Evolutionary conservation across 1,284 basidiomycete genomes (phyloP).

Genomic region (Tylopilus sp.): DNA sequence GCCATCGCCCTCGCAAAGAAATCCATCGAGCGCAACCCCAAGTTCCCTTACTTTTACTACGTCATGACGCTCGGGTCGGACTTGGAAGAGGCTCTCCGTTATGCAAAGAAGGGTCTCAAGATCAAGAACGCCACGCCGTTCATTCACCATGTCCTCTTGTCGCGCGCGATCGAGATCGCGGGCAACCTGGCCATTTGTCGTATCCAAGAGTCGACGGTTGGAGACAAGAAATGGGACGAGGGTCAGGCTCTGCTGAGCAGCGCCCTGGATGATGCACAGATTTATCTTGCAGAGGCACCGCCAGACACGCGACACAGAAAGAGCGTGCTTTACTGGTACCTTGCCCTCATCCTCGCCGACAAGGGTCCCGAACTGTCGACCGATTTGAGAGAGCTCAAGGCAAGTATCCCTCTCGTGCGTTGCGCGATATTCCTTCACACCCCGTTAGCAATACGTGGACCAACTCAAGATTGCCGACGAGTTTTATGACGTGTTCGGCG

Average conservation of each 20-base stretch:
- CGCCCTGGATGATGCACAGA: constrained; percentile 58
- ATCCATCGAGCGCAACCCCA: constrained; percentile 50
- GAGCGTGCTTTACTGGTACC: constrained; percentile 56
- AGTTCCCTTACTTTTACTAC: constrained; percentile 58
- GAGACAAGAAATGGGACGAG: constrained; percentile 51
- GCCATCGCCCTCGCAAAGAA: constrained; percentile 45
- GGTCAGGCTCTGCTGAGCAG: constrained; percentile 56
- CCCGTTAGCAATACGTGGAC: constrained; percentile 39
- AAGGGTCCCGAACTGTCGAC: constrained; percentile 48
- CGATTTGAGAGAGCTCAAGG: constrained; percentile 51
- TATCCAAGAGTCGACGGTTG: constrained; percentile 44
- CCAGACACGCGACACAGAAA: constrained; percentile 61
- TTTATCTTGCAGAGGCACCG: constrained; percentile 53
- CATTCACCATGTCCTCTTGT: constrained; percentile 51
- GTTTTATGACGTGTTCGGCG: constrained; percentile 46
- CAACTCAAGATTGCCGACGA: constrained; percentile 51
- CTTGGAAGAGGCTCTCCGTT: constrained; percentile 38
- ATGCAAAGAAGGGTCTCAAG: constrained; percentile 56
- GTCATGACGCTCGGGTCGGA: constrained; percentile 47
- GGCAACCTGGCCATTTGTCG: constrained; percentile 50
- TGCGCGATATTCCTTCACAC: not conserved
- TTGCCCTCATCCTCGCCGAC: constrained; percentile 51
- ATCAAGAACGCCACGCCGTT: constrained; percentile 48
- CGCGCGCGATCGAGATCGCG: constrained; percentile 59
- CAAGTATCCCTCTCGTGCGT: constrained; percentile 17